Conservation (phyloP, 2,329 filamentous ascomycete genomes). For the Monilinia laxa region DNA sequence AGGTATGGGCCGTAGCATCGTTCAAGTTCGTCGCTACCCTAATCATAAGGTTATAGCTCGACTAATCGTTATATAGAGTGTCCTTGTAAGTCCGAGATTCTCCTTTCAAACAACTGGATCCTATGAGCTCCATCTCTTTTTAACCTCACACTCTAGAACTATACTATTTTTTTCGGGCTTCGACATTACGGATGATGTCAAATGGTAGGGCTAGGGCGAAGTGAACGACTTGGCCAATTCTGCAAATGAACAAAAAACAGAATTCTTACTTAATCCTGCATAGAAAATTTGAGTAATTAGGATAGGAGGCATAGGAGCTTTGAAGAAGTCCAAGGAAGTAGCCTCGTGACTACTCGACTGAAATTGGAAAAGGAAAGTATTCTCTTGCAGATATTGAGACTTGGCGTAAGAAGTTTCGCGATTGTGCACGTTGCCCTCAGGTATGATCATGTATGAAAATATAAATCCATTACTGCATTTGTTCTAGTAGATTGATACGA, state of each 20-base stretch:
- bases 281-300: background rate
- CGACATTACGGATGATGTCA: slow-evolving; percentile 1
- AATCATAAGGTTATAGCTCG: background rate
- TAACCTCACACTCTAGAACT: background rate
- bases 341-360: slow-evolving; percentile 52
- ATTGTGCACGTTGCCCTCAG: slow-evolving; percentile 25
- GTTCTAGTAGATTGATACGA: slow-evolving; percentile 53
- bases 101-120: background rate
- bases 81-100: background rate
- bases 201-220: slow-evolving; percentile 16
- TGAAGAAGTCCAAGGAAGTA: slow-evolving; percentile 52
- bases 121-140: background rate
- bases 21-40: slow-evolving; percentile 37
- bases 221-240: slow-evolving; percentile 22
- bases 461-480: slow-evolving; percentile 52
- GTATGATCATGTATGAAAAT: slow-evolving; percentile 48
- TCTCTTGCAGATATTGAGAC: slow-evolving; percentile 53
- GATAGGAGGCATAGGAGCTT: slow-evolving; percentile 42
- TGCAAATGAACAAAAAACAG: slow-evolving; percentile 18
- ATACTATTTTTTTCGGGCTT: too few species aligned
- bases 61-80: slow-evolving; percentile 10
- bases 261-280: background rate
- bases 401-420: slow-evolving; percentile 39
- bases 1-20: slow-evolving; percentile 45
- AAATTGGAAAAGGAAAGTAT: slow-evolving; percentile 55